Base-by-base conservation (phyloP, 176 grass and related monocot species). In the Rhynchospora pubera region DNA sequence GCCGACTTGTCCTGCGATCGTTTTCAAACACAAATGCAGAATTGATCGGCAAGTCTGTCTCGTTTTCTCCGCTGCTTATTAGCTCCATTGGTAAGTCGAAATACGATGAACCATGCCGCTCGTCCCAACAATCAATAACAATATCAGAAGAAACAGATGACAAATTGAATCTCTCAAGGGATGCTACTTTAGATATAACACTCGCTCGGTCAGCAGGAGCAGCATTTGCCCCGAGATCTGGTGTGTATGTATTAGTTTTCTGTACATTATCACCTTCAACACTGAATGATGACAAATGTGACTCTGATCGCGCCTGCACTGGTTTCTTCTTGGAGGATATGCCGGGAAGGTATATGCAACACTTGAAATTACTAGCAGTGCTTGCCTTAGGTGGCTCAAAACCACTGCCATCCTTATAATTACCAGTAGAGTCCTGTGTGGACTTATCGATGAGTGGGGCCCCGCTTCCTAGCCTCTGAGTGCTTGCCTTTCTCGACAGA, bases 21-120 rank as follows among this genome's bases (percentile, higher is more conserved):
- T 89, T 66, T 83, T 97, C 92, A 70, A 94, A 97, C 71, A 97
- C 71, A 79, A 94, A 97, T 15, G 87, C 90, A 34, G 95, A 71
- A 62, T 79, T 87, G 21, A 92, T 66, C 5, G 92, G 90, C 61
- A 88, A 57, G 28, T 91, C 85, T 15, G 74, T 57, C 11, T 91
- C 89, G 9, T 87, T 80, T 45, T 87, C 60, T 39, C 82, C 57
- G 65, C 61, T 88, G 46, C 83, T 43, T 34, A 94, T 86, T 21
- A 97, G 83, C 68, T 97, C 94, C 83, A 94, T 67, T 24, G 94
- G 94, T 28, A 97, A 87, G 44, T 97, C 92, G 28, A 94, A 91
- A 78, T 81, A 82, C 2, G 85, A 77, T 5, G 48, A 65, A 18
- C 23, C 72, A 9, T 71, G 65, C 9, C 47, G 79, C 10, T 84